Evolutionary conservation across 2,329 filamentous ascomycete genomes (phyloP).

Genomic region (Huntiella omanensis): DNA sequence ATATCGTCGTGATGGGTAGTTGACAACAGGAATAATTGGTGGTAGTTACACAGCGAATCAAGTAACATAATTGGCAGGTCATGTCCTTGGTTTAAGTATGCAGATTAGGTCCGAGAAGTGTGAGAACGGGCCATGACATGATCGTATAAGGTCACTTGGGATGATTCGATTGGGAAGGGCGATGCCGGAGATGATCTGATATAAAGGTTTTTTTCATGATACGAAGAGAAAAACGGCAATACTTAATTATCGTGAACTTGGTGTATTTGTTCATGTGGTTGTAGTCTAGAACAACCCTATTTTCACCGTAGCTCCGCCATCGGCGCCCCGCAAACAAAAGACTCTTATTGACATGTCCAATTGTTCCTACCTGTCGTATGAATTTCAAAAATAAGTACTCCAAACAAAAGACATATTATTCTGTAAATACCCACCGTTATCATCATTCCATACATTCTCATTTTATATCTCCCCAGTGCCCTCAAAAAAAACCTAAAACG

Average conservation of each 20-base stretch:
- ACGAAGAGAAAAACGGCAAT: neutral
- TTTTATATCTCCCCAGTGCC: neutral
- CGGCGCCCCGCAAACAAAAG: neutral
- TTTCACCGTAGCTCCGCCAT: conserved; percentile 2
- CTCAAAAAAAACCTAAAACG: neutral
- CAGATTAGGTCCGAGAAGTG: neutral
- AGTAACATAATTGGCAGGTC: neutral
- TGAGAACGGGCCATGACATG: neutral
- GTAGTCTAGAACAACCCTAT: neutral
- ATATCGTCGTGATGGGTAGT: no score
- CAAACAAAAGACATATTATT: neutral
- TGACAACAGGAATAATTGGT: neutral
- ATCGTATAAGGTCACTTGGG: neutral
- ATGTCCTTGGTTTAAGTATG: neutral
- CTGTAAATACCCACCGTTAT: neutral
- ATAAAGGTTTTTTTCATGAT: neutral
- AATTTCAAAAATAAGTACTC: neutral
- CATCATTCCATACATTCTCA: neutral
- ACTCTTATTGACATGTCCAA: neutral
- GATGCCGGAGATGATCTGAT: neutral
- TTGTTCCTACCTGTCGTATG: no score
- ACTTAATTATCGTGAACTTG: neutral
- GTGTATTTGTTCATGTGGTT: neutral
- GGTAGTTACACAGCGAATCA: neutral
- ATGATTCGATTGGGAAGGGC: neutral